These are phyloP conservation scores for Telopea speciosissima DNA, from an alignment of 177 flowering plant species.

Conservation along the genomic window DNA sequence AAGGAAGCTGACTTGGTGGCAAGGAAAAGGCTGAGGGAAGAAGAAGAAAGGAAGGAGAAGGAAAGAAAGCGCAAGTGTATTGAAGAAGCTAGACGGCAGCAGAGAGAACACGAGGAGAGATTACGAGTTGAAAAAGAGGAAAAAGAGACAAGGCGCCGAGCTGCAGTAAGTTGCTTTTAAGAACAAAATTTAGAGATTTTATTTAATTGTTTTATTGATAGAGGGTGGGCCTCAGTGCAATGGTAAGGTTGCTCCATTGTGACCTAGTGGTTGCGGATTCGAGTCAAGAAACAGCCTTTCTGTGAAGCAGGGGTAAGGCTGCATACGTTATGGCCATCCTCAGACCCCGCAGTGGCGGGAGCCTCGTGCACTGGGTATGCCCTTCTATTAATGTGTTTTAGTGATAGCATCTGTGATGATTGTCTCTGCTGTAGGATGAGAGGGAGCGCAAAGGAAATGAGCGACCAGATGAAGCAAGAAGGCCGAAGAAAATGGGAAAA, in stretches of 20 bases:
- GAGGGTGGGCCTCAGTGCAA: too few species aligned
- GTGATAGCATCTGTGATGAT: constrained; percentile 4
- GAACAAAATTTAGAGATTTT: neutral
- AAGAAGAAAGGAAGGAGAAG: constrained; percentile 60
- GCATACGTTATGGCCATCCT: too few species aligned
- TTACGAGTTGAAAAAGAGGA: constrained; percentile 42
- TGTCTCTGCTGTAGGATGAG: constrained; percentile 32
- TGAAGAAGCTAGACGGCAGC: constrained; percentile 44
- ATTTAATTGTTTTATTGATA: neutral
- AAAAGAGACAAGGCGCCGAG: constrained; percentile 26
- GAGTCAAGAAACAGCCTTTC: too few species aligned
- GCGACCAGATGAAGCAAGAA: constrained; percentile 25
- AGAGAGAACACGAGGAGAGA: constrained; percentile 44
- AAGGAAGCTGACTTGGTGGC: constrained; percentile 58
- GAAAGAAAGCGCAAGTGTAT: constrained; percentile 59
- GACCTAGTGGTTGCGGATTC: too few species aligned
- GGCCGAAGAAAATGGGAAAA: constrained; percentile 22
- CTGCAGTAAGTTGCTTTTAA: constrained; percentile 26
- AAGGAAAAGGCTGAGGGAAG: constrained; percentile 75
- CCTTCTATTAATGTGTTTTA: too few species aligned
- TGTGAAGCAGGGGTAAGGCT: too few species aligned
- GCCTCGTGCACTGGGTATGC: too few species aligned
- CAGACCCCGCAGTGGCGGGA: too few species aligned
- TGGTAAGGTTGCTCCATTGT: too few species aligned
- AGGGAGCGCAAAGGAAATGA: constrained; percentile 27